Evolutionary conservation across 1,284 basidiomycete species (phyloP).

Genomic region (Anthracocystis panici-leucophaei): DNA sequence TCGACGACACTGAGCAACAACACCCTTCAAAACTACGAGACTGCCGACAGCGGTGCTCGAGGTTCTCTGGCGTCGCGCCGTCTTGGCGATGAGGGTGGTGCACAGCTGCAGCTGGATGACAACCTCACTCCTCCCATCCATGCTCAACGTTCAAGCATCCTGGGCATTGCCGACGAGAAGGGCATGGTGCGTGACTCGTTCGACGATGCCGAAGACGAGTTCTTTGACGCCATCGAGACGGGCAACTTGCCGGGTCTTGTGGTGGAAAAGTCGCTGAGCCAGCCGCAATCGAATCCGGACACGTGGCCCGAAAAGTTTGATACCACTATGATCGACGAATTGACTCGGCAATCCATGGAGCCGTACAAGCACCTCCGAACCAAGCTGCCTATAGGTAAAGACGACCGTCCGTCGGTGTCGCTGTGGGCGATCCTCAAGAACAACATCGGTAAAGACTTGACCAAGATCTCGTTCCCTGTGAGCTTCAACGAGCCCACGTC

Average conservation of each 20-base stretch:
- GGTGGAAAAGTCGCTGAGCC: slow-evolving; percentile 53
- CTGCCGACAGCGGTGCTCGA: slow-evolving; percentile 12
- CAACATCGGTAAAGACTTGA: slow-evolving; percentile 95
- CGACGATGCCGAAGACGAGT: slow-evolving; percentile 93
- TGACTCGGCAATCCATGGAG: slow-evolving; percentile 29
- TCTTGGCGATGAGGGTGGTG: slow-evolving; percentile 34
- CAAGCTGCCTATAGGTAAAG: slow-evolving; percentile 78
- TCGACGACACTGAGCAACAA: slow-evolving; percentile 25
- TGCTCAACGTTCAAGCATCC: slow-evolving; percentile 26
- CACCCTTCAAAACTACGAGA: slow-evolving; percentile 21
- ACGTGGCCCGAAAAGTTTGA: slow-evolving; percentile 51
- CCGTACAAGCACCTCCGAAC: slow-evolving; percentile 79
- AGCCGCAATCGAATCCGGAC: slow-evolving; percentile 22
- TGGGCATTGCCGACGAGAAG: slow-evolving; percentile 36
- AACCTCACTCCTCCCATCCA: slow-evolving; percentile 34
- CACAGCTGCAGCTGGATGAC: slow-evolving; percentile 41
- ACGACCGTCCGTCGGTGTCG: slow-evolving; percentile 88
- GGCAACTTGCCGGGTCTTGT: slow-evolving; percentile 70
- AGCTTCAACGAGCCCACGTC: slow-evolving; percentile 84
- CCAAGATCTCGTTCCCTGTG: slow-evolving; percentile 94
- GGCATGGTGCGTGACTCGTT: slow-evolving; percentile 34
- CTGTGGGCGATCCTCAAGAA: slow-evolving; percentile 96
- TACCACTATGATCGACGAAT: slow-evolving; percentile 46
- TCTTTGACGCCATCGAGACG: slow-evolving; percentile 95
- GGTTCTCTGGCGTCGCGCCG: slow-evolving; percentile 45